These are phyloP conservation scores for Diplosphaera chodatii DNA, from an alignment of 139 green algal genomes.

Conservation along the genomic window DNA sequence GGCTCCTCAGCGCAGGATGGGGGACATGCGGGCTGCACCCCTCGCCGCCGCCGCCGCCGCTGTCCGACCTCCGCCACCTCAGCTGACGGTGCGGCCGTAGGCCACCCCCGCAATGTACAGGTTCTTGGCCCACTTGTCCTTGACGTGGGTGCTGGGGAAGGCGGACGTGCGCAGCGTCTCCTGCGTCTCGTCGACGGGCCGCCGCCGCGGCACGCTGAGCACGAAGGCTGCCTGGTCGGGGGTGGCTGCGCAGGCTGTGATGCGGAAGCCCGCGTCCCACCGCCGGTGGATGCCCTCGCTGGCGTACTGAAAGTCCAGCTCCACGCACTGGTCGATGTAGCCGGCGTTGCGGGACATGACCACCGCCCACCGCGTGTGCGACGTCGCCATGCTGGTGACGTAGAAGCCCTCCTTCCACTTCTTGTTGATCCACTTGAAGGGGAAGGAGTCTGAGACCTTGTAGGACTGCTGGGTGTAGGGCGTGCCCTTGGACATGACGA, in stretches of 20 bases:
- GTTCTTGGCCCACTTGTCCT: conserved; percentile 96
- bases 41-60: too few relatives aligned
- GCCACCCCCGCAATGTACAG: conserved; percentile 91
- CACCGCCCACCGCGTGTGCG: conserved; percentile 91
- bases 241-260: conserved; percentile 93
- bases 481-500: conserved; percentile 95
- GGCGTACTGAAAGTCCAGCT: conserved; percentile 99
- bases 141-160: conserved; percentile 94
- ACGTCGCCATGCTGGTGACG: conserved; percentile 96
- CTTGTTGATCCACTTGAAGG: conserved; percentile 99
- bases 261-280: conserved; percentile 94
- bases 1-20: too few relatives aligned
- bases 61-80: background rate
- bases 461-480: conserved; percentile 99
- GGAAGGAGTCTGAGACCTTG: conserved; percentile 97
- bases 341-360: conserved; percentile 98
- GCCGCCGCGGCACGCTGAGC: conserved; percentile 54
- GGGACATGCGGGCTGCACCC: too few relatives aligned
- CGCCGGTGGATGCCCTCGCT: conserved; percentile 94
- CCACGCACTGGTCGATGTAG: conserved; percentile 96
- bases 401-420: conserved; percentile 99
- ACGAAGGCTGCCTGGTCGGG: conserved; percentile 81
- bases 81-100: conserved; percentile 81
- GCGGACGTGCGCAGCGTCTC: conserved; percentile 93
- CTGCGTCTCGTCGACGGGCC: conserved; percentile 94